phyloP scores from a whole-genome alignment of 1,284 basidiomycete species.

The Trametes sp. region DNA sequence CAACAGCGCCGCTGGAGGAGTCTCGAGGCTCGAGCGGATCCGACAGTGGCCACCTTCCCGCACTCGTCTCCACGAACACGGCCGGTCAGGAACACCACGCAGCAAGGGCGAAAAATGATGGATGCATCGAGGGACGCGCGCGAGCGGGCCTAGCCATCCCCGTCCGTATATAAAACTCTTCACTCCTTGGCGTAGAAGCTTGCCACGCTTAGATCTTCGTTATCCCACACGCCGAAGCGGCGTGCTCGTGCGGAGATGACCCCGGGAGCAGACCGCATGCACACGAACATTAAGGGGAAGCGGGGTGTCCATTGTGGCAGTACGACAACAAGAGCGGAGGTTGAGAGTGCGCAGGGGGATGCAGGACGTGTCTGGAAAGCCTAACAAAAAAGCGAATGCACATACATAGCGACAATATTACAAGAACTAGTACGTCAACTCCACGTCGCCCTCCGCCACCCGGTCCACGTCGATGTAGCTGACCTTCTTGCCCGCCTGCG shows the following conservation, averaged over 20 bases:
- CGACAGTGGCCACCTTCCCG: too few relatives aligned
- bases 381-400: slow-evolving; percentile 21
- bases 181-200: slow-evolving; percentile 7
- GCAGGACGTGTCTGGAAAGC: slow-evolving; percentile 8
- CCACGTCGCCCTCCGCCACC: slow-evolving; percentile 87
- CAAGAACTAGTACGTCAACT: slow-evolving; percentile 70
- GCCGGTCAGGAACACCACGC: slow-evolving; percentile 15
- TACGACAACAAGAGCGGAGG: background rate
- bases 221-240: slow-evolving; percentile 20
- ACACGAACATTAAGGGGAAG: slow-evolving; percentile 17
- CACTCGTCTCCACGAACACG: slow-evolving; percentile 15
- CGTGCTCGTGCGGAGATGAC: slow-evolving; percentile 23
- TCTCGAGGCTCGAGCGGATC: background rate
- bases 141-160: slow-evolving; percentile 11
- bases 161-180: slow-evolving; percentile 18
- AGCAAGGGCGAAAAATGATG: slow-evolving; percentile 12
- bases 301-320: slow-evolving; percentile 17
- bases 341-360: background rate
- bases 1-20: slow-evolving; percentile 16
- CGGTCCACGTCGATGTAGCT: slow-evolving; percentile 90
- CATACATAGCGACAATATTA: slow-evolving; percentile 33
- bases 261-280: slow-evolving; percentile 10
- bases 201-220: slow-evolving; percentile 26
- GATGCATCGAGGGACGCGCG: slow-evolving; percentile 21
- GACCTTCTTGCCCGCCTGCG: slow-evolving; percentile 81